Evolutionary conservation across 306 rosid genomes (phyloP).

Genomic region (Sicyos baderoa): DNA sequence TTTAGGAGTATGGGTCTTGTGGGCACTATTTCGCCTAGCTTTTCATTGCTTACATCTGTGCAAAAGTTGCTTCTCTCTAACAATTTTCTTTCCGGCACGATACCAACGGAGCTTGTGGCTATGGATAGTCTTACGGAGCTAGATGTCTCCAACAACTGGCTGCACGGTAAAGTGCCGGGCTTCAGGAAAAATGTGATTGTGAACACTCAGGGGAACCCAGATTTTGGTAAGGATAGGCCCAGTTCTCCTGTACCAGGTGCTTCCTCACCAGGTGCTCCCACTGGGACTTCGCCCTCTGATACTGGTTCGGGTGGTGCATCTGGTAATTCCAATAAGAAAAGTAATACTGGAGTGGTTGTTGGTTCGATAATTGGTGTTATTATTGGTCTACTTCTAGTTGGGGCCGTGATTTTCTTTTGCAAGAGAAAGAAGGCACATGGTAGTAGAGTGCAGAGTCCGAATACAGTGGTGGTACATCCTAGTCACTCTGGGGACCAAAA

Average conservation of each 20-base stretch:
- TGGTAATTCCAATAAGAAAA: slow-evolving; percentile 17
- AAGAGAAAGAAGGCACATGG: slow-evolving; percentile 19
- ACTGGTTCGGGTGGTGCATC: slow-evolving; percentile 1
- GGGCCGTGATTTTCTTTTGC: slow-evolving; percentile 18
- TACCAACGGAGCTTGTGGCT: slow-evolving; percentile 50
- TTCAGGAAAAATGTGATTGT: slow-evolving; percentile 36
- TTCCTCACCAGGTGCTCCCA: neutral
- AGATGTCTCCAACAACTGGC: slow-evolving; percentile 50
- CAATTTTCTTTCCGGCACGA: slow-evolving; percentile 42
- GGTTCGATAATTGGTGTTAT: slow-evolving; percentile 31
- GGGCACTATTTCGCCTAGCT: slow-evolving; percentile 62
- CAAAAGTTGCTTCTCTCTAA: slow-evolving; percentile 35
- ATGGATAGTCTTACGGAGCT: slow-evolving; percentile 36
- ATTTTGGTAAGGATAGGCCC: slow-evolving; percentile 45
- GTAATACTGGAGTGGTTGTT: slow-evolving; percentile 16
- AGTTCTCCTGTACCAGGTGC: slow-evolving; percentile 5
- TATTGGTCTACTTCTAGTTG: slow-evolving; percentile 26
- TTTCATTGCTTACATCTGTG: slow-evolving; percentile 33
- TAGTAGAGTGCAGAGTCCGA: slow-evolving; percentile 27
- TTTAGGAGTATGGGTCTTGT: slow-evolving; percentile 44
- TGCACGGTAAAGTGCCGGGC: slow-evolving; percentile 46
- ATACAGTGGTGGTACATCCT: slow-evolving; percentile 32
- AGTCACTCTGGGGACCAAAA: slow-evolving; percentile 34
- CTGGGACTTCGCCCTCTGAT: neutral
- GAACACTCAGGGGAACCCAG: slow-evolving; percentile 41